These are phyloP conservation scores for Pholiota adiposa DNA, from an alignment of 1,284 basidiomycete genomes.

Conservation along the genomic window DNA sequence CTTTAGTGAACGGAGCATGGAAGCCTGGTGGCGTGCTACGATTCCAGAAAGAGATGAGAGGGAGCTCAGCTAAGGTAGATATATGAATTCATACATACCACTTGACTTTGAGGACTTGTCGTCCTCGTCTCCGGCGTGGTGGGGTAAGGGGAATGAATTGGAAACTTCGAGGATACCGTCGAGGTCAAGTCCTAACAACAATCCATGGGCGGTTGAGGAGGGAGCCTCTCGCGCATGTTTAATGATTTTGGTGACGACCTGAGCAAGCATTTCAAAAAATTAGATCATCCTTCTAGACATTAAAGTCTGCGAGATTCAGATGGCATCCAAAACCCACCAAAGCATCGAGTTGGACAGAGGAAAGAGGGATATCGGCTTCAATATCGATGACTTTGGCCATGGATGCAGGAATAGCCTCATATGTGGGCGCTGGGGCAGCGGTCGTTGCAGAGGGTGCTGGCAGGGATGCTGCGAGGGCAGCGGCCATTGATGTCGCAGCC, in stretches of 20 bases:
- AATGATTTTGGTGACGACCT: conserved; percentile 94
- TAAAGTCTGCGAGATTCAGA: not conserved
- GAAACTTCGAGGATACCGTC: conserved; percentile 91
- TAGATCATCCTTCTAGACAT: conserved; percentile 1
- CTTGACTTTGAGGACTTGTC: conserved; percentile 76
- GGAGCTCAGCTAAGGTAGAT: conserved; percentile 10
- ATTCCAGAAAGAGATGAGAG: conserved; percentile 16
- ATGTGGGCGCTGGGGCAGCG: conserved; percentile 62
- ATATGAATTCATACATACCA: conserved; percentile 48
- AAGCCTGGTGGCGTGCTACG: conserved; percentile 79
- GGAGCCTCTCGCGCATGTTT: conserved; percentile 81
- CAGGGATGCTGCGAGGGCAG: conserved; percentile 82
- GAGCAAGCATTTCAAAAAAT: conserved; percentile 16
- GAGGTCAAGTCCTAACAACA: conserved; percentile 90
- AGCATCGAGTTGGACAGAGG: conserved; percentile 81
- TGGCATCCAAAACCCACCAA: conserved; percentile 52
- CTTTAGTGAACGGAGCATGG: conserved; percentile 86
- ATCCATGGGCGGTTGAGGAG: conserved; percentile 75
- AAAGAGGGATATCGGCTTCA: conserved; percentile 84
- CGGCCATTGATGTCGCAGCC: conserved; percentile 84
- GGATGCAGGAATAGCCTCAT: conserved; percentile 85
- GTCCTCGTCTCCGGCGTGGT: conserved; percentile 71
- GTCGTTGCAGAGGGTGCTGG: conserved; percentile 67
- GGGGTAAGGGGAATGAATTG: conserved; percentile 90
- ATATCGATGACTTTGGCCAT: conserved; percentile 92